These are phyloP conservation scores for Colletotrichum sp. DNA, from an alignment of 2,329 filamentous ascomycete species.

Conservation along the genomic window DNA sequence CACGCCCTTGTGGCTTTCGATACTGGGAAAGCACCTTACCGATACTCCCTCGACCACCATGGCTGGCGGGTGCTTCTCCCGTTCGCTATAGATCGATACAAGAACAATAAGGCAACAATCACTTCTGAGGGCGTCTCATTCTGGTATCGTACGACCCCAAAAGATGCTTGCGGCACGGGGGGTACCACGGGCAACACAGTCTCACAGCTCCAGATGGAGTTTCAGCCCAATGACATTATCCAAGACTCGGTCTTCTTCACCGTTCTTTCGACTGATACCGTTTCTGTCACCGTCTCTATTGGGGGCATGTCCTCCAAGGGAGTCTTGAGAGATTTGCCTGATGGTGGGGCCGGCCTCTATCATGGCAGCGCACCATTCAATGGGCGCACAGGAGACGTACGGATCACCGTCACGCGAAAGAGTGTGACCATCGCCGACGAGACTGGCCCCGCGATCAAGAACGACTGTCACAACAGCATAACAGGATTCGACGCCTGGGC, in stretches of 20 bases:
- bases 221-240: slow-evolving; percentile 20
- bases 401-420: slow-evolving; percentile 35
- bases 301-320: not conserved
- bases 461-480: not conserved
- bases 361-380: slow-evolving; percentile 22
- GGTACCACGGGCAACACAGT: slow-evolving; percentile 33
- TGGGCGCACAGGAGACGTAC: slow-evolving; percentile 28
- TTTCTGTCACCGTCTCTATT: not conserved
- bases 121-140: slow-evolving; percentile 28
- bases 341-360: slow-evolving; percentile 27
- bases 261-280: not conserved
- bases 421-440: not conserved
- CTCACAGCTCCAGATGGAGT: slow-evolving; percentile 26
- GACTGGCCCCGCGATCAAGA: not conserved
- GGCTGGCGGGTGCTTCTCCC: slow-evolving; percentile 53
- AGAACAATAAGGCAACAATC: slow-evolving; percentile 38
- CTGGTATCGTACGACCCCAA: slow-evolving; percentile 35
- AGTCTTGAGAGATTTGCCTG: not conserved
- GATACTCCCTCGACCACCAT: slow-evolving; percentile 53
- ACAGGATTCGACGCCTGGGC: slow-evolving; percentile 15
- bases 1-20: slow-evolving; percentile 12
- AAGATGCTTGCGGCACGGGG: slow-evolving; percentile 25
- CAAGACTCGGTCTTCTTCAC: slow-evolving; percentile 25
- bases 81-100: slow-evolving; percentile 54
- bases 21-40: slow-evolving; percentile 39